Percentiles rank a stretch among this genome's conserved stretches.
Conservation (phyloP, 805 yeast species). For the Saccharomycodes ludwigii region DNA sequence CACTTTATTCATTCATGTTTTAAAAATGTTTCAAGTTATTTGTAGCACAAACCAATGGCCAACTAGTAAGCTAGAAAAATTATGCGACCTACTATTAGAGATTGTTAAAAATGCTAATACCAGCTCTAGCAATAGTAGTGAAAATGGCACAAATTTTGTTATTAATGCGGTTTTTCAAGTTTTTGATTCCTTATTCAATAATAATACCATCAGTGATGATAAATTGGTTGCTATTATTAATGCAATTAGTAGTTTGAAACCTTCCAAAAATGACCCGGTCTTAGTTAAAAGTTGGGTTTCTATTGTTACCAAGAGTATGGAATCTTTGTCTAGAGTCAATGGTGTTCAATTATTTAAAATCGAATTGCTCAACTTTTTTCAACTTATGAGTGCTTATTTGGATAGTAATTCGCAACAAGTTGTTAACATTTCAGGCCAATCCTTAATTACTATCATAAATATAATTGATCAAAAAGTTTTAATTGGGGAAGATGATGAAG, state of each 20-base stretch:
- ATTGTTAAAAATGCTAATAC: slow-evolving; percentile 72
- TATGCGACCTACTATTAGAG: slow-evolving; percentile 67
- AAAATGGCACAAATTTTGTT: slow-evolving; percentile 39
- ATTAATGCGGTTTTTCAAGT: slow-evolving; percentile 76
- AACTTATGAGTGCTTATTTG: slow-evolving; percentile 47
- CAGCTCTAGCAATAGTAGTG: too few species aligned
- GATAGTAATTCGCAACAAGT: slow-evolving; percentile 53
- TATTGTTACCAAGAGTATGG: slow-evolving; percentile 72
- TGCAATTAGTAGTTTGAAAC: slow-evolving; percentile 66
- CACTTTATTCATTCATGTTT: slow-evolving; percentile 54
- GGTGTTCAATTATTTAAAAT: slow-evolving; percentile 44
- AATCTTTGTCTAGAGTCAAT: slow-evolving; percentile 39
- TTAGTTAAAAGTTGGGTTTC: slow-evolving; percentile 94
- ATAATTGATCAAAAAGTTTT: slow-evolving; percentile 53
- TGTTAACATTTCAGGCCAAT: slow-evolving; percentile 69
- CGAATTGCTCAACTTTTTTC: slow-evolving; percentile 2
- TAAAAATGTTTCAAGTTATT: slow-evolving; percentile 65
- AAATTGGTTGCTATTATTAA: slow-evolving; percentile 53
- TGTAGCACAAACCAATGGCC: slow-evolving; percentile 82
- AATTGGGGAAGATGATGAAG: slow-evolving; percentile 44
- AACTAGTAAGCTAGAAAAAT: slow-evolving; percentile 43
- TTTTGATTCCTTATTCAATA: slow-evolving; percentile 64
- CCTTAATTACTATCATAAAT: slow-evolving; percentile 66
- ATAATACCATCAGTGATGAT: slow-evolving; percentile 26
- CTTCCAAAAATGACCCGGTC: slow-evolving; percentile 71